Evolutionary conservation across 495 filamentous ascomycete species (phyloP).

Genomic region (Podospora tetraspora): DNA sequence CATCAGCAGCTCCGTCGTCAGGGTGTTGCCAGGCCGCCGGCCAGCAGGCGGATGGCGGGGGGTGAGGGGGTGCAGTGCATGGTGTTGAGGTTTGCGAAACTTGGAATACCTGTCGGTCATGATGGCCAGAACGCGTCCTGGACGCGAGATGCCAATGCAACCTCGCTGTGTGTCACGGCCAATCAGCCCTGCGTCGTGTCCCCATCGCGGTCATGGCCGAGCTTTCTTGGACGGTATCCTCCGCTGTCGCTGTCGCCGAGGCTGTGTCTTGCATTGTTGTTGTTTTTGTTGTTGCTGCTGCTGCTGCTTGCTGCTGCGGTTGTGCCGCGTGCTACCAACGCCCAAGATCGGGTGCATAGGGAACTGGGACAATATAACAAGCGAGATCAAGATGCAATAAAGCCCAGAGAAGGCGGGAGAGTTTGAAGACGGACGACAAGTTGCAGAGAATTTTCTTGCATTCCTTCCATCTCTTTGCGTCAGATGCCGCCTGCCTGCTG

Average conservation of each 20-base stretch:
- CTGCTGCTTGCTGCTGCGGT: neutral
- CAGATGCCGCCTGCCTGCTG: neutral
- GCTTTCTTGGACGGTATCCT: neutral
- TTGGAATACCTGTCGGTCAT: neutral
- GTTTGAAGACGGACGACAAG: neutral
- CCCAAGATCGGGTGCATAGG: neutral
- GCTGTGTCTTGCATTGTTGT: neutral
- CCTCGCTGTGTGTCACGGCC: neutral
- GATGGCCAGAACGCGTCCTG: neutral
- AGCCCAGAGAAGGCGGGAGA: neutral
- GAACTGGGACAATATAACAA: neutral
- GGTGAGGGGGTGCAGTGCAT: neutral
- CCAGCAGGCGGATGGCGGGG: neutral
- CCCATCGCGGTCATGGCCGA: neutral
- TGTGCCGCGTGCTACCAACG: neutral
- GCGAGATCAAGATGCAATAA: neutral
- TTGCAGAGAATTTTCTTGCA: neutral
- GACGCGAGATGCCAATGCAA: neutral
- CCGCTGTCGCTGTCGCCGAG: neutral
- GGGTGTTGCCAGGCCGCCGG: neutral
- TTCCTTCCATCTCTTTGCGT: neutral
- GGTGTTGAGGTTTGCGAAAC: neutral
- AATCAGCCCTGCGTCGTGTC: neutral
- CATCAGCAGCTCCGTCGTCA: neutral
- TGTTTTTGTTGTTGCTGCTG: neutral